Percentiles rank a stretch among this genome's conserved stretches.
Evolutionary conservation across 2,329 filamentous ascomycete genomes (phyloP).

Genomic region (Cytospora schulzeri): DNA sequence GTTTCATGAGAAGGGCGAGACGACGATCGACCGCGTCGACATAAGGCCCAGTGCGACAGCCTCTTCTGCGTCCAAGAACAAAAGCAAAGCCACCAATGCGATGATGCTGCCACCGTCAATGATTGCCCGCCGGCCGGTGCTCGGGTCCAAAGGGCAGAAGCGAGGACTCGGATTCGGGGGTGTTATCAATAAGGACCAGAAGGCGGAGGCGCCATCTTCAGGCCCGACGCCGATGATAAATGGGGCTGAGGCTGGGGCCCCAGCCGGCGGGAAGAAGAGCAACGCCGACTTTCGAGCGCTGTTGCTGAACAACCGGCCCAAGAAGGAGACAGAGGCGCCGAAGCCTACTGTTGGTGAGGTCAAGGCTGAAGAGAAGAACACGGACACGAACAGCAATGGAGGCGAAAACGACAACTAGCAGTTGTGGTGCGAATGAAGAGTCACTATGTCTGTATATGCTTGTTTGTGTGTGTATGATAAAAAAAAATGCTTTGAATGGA

Average conservation of each 20-base stretch:
- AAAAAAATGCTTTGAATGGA: conserved; percentile 3
- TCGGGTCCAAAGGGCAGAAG: conserved; percentile 34
- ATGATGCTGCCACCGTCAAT: conserved; percentile 49
- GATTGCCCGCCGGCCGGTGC: conserved; percentile 43
- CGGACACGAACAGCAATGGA: conserved; percentile 7
- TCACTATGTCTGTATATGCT: conserved; percentile 11
- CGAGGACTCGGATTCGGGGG: conserved; percentile 37
- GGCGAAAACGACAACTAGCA: conserved; percentile 3
- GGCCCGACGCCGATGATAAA: conserved; percentile 22
- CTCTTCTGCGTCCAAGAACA: conserved; percentile 36
- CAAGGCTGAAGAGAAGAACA: neutral
- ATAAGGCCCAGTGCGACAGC: conserved; percentile 36
- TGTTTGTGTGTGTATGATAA: conserved; percentile 9
- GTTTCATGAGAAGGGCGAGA: conserved; percentile 52
- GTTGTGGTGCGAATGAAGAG: conserved; percentile 5
- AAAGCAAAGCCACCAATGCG: conserved; percentile 32
- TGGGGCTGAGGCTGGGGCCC: conserved; percentile 25
- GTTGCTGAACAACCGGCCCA: conserved; percentile 40
- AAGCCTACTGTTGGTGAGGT: neutral
- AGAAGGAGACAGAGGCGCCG: conserved; percentile 10
- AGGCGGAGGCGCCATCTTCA: conserved; percentile 21
- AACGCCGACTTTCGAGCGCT: conserved; percentile 63
- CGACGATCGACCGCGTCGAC: conserved; percentile 46
- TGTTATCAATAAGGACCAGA: conserved; percentile 30
- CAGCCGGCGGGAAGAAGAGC: conserved; percentile 46